A percentile compares a stretch with the other conserved stretches of the same genome.
phyloP scores from a whole-genome alignment of 2,329 filamentous ascomycete genomes.

The Cladosporium sp. region DNA sequence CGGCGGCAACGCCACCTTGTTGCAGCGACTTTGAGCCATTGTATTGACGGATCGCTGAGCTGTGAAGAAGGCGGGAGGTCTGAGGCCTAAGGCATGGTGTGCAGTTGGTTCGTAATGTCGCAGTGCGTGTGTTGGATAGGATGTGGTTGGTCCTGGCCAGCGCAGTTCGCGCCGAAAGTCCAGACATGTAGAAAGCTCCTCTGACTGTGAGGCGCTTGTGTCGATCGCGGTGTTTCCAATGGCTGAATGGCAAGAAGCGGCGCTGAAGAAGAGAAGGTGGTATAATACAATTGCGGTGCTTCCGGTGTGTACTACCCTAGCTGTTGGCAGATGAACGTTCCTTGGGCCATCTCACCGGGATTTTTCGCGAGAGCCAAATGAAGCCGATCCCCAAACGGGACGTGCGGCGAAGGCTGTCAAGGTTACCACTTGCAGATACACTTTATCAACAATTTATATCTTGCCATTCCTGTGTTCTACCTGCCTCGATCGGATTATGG shows the following conservation, averaged over 20 bases:
- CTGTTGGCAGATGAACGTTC: slow-evolving; percentile 4
- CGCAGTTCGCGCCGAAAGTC: slow-evolving; percentile 37
- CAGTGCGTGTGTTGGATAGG: slow-evolving; percentile 26
- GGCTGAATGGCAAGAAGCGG: neutral
- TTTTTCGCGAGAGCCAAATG: slow-evolving; percentile 16
- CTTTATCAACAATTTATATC: neutral
- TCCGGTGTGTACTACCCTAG: neutral
- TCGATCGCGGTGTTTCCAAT: neutral
- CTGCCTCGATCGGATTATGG: slow-evolving; percentile 56
- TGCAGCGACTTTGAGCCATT: slow-evolving; percentile 46
- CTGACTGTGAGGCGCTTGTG: neutral
- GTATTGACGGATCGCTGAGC: slow-evolving; percentile 33
- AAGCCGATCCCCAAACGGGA: slow-evolving; percentile 16
- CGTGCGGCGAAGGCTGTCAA: slow-evolving; percentile 8
- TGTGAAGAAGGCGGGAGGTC: slow-evolving; percentile 32
- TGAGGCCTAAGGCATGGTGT: slow-evolving; percentile 38
- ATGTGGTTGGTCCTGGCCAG: slow-evolving; percentile 33
- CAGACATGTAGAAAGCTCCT: slow-evolving; percentile 36
- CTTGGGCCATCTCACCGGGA: slow-evolving; percentile 16
- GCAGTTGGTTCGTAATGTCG: slow-evolving; percentile 25
- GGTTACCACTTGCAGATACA: slow-evolving; percentile 12
- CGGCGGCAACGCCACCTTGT: slow-evolving; percentile 71
- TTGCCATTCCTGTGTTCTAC: no score
- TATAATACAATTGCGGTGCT: slow-evolving; percentile 6
- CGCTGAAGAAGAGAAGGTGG: slow-evolving; percentile 3